Percentiles rank a stretch among this genome's conserved stretches.
These are phyloP conservation scores for Udeniomyces megalosporus DNA, from an alignment of 768 basidiomycete species.

Conservation along the genomic window DNA sequence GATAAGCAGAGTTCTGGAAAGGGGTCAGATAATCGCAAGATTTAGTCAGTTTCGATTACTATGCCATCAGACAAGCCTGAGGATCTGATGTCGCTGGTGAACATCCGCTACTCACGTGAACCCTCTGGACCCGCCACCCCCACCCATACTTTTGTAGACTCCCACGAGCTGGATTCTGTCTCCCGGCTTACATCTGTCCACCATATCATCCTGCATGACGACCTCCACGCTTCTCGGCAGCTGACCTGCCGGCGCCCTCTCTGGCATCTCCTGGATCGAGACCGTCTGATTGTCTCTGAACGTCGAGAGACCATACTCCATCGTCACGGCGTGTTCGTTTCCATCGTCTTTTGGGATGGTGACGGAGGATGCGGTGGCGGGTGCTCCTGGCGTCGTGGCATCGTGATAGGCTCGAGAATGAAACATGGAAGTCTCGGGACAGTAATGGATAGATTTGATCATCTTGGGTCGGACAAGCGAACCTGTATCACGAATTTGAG, in stretches of 20 bases:
- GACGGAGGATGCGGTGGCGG: slow-evolving; percentile 39
- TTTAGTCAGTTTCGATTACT: not conserved
- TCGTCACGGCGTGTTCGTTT: slow-evolving; percentile 57
- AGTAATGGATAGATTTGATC: slow-evolving; percentile 91
- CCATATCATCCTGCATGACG: slow-evolving; percentile 86
- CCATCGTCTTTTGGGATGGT: slow-evolving; percentile 83
- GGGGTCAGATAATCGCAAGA: not conserved
- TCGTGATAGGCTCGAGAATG: slow-evolving; percentile 84
- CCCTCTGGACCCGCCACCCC: slow-evolving; percentile 62
- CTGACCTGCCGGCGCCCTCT: slow-evolving; percentile 92
- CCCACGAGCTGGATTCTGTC: slow-evolving; percentile 95
- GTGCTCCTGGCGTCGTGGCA: slow-evolving; percentile 53
- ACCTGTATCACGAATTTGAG: too few species aligned
- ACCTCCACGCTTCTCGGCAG: slow-evolving; percentile 91
- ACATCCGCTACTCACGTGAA: slow-evolving; percentile 59
- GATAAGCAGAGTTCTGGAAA: slow-evolving; percentile 63
- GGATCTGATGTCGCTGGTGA: too few species aligned
- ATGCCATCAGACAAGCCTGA: slow-evolving; percentile 6
- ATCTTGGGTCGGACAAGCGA: slow-evolving; percentile 97
- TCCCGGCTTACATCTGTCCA: slow-evolving; percentile 94
- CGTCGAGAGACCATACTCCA: slow-evolving; percentile 77
- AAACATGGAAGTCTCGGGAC: slow-evolving; percentile 68
- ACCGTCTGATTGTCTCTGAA: slow-evolving; percentile 96
- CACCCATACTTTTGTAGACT: slow-evolving; percentile 82
- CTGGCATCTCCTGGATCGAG: slow-evolving; percentile 99